These are phyloP conservation scores for Leucoagaricus sp. DNA, from an alignment of 1,284 basidiomycete genomes.

Conservation along the genomic window DNA sequence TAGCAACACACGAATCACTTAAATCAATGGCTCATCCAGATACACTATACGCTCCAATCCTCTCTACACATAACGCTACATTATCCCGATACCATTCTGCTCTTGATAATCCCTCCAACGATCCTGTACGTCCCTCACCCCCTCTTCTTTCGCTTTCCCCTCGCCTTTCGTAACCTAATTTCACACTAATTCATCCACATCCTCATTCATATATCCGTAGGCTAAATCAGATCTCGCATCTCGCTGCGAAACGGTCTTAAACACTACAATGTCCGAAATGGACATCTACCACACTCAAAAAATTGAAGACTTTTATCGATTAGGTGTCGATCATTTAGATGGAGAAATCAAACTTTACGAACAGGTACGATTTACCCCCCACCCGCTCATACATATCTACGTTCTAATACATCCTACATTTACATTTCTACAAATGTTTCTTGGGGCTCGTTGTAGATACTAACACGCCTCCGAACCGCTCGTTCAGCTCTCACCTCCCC, in stretches of 20 bases:
- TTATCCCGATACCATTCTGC: conserved; percentile 63
- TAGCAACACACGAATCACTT: conserved; percentile 74
- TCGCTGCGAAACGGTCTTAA: conserved; percentile 85
- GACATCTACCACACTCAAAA: conserved; percentile 79
- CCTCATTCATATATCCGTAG: conserved; percentile 32
- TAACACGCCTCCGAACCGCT: conserved; percentile 55
- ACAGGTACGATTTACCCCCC: conserved; percentile 46
- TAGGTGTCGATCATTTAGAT: conserved; percentile 71
- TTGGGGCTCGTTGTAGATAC: too few species aligned
- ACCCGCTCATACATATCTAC: background rate
- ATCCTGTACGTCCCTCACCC: conserved; percentile 2
- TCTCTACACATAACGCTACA: conserved; percentile 72
- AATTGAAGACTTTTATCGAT: conserved; percentile 60
- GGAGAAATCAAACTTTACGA: conserved; percentile 76
- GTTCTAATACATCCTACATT: background rate
- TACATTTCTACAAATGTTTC: too few species aligned
- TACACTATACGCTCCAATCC: conserved; percentile 68
- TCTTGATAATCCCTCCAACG: conserved; percentile 17
- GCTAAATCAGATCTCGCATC: conserved; percentile 65
- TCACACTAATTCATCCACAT: background rate
- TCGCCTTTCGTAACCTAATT: too few species aligned
- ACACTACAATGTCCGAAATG: conserved; percentile 87
- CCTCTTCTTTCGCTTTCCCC: too few species aligned
- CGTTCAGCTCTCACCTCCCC: conserved; percentile 53
- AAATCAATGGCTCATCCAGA: conserved; percentile 77